Base-by-base conservation (phyloP, 164 flowering plant species). In the Sedum album region DNA sequence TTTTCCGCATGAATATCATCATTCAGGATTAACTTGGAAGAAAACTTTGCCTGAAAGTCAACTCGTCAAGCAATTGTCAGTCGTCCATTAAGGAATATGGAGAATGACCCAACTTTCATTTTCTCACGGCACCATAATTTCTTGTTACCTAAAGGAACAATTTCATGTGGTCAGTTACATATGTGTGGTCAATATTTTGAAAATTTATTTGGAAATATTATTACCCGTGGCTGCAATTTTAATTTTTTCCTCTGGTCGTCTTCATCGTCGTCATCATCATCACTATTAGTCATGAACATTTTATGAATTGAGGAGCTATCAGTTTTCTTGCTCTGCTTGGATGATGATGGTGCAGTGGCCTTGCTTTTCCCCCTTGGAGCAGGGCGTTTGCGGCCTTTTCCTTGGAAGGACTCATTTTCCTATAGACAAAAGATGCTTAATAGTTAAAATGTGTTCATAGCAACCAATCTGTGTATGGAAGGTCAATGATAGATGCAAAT, bases 351-450 rank as follows among this genome's bases (percentile, higher is more conserved):
- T 8, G 86, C 36, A 48, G 88, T 70, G 6, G 88, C 91, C 78
- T 86, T 89, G 65, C 88, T 91, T 74, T 86, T 83, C 69, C 92
- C 96, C 69, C 85, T 82, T 61, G 96, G 83, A 75, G 94, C 94
- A 73, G 82, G 84, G 78, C 99, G 84, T 85, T 95, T 92, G 49
- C 82, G 80, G 57, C 97, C 89, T 80, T 73, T 85, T 25, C 76
- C 79, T 73, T 60, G 82, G 13, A 57, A 0, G 33, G 74, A 63
- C 67, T 83, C 88, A 65, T 85, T 83, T 53, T 83, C 97, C 96
- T 94, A 46, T 3, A 66, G 53, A 69, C 9, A 38, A 36, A 57
- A 28, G 62, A 26, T 57, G 62, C 33, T 57, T 28, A 13, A 14
- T 26, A 25, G 26, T 2, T 57, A 57, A 57, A 2, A 20, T 28